Evolutionary conservation across 2,329 filamentous ascomycete species (phyloP), one percentile per base, ranked within the genome.

Genomic region (Ilyonectria robusta): DNA sequence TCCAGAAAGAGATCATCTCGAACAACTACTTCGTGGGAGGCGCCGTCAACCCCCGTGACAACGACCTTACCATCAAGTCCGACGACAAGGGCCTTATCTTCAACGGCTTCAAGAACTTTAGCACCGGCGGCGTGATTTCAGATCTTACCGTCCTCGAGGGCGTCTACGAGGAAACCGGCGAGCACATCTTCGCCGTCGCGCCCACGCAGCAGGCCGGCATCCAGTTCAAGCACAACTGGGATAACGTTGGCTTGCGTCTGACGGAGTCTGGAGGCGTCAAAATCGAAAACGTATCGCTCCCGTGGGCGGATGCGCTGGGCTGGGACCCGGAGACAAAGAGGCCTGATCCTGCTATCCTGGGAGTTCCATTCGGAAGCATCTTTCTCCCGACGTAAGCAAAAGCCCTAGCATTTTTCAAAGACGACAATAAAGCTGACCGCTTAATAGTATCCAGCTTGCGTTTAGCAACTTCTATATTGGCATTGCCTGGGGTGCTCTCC

Each of bases 21-120:
- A 91, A 91, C 79, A 91, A 92, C 76, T 90, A 88, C 78, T 92
- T 91, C 68, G 84, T 92, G 15, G 89, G 90, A 8, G 90, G 87
- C 26, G 87, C 90, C 0, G 90, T 92, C 21, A 92, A 92, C 69
- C 89, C 89, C 0, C 85, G 90, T 4, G 89, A 92, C 74, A 88
- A 81, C 44, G 89, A 92, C 70, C 78, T 91, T 9, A 86, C 83
- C 33, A 89, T 91, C 67, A 87, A 82, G 0, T 77, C 82, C 1
- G 82, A 88, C 1, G 88, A 86, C 1, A 85, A 89, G 4, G 79
- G 84, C 2, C 76, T 92, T 15, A 76, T 89, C 2, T 92, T 90
- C 77, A 87, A 87, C 65, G 89, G 90, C 1, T 84, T 83, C 78
- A 92, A 92, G 77, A 83, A 87, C 78, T 92, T 92, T 82, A 92